Percentiles rank a stretch among this genome's conserved stretches.
Evolutionary conservation across 306 rosid species (phyloP).

Genomic region (Cicer arietinum): DNA sequence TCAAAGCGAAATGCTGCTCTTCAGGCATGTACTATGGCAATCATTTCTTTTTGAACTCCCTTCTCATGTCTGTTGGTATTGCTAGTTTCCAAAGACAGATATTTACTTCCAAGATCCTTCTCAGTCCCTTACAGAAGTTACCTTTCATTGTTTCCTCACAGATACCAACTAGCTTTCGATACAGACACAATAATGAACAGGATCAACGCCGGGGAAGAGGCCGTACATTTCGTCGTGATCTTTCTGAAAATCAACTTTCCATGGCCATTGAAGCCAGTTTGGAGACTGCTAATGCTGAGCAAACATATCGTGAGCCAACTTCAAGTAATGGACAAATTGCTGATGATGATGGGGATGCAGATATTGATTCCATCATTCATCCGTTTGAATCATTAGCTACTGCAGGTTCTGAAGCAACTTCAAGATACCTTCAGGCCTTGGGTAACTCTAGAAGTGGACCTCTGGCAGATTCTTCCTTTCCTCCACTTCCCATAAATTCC

Average conservation of each 20-base stretch:
- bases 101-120: constrained; percentile 10
- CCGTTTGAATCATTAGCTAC: constrained; percentile 67
- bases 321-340: constrained; percentile 58
- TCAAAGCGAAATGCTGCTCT: constrained; percentile 96
- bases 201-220: constrained; percentile 80
- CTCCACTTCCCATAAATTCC: constrained; percentile 72
- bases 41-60: constrained; percentile 10
- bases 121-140: constrained; percentile 18
- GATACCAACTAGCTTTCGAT: constrained; percentile 94
- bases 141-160: constrained; percentile 39
- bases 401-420: constrained; percentile 61
- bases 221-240: constrained; percentile 66
- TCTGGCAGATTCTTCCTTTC: constrained; percentile 80
- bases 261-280: constrained; percentile 88
- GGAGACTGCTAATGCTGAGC: constrained; percentile 68
- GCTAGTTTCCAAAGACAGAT: constrained; percentile 26
- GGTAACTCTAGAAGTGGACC: constrained; percentile 59
- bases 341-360: constrained; percentile 52
- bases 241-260: constrained; percentile 76
- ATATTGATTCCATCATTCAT: constrained; percentile 63
- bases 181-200: constrained; percentile 67
- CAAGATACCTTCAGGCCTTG: constrained; percentile 90
- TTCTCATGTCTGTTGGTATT: constrained; percentile 7
- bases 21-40: constrained; percentile 60
- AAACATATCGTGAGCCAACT: constrained; percentile 43